Conservation (phyloP, 345 rosid genomes). For the Eucalyptus paniculata region DNA sequence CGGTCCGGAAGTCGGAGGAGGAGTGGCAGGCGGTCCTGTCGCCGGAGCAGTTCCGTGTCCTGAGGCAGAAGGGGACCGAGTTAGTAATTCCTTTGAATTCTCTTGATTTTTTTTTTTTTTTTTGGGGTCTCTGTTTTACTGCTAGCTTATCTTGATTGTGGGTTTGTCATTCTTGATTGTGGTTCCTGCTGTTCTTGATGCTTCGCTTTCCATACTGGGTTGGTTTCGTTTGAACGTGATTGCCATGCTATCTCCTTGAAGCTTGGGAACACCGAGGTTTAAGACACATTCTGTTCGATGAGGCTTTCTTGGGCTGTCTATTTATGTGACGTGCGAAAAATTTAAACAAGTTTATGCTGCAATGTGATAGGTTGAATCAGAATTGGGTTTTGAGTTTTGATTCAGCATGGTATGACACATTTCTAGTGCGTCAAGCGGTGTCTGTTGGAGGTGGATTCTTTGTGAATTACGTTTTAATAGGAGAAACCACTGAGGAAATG, state of each 20-base stretch:
- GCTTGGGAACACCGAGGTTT: background rate
- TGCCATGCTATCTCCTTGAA: background rate
- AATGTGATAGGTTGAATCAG: background rate
- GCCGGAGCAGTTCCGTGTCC: constrained; percentile 74
- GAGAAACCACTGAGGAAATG: background rate
- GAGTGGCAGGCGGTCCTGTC: constrained; percentile 87
- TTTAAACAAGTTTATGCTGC: background rate
- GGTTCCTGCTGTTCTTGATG: background rate
- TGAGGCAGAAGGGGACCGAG: constrained; percentile 90
- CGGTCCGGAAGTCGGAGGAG: constrained; percentile 68
- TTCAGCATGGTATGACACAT: background rate
- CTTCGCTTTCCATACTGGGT: background rate
- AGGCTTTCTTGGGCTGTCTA: accelerated
- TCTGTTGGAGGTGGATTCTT: background rate
- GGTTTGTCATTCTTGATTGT: background rate
- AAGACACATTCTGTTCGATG: accelerated
- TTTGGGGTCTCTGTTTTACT: background rate
- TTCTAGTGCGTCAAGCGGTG: accelerated
- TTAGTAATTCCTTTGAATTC: background rate
- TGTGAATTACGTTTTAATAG: background rate
- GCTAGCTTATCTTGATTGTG: background rate
- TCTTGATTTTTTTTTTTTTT: background rate
- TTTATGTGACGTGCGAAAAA: background rate
- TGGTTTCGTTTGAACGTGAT: background rate
- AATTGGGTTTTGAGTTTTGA: background rate